phyloP scores from a whole-genome alignment of 352 stramenopile genomes.

The Pythium rhizo-oryzae region DNA sequence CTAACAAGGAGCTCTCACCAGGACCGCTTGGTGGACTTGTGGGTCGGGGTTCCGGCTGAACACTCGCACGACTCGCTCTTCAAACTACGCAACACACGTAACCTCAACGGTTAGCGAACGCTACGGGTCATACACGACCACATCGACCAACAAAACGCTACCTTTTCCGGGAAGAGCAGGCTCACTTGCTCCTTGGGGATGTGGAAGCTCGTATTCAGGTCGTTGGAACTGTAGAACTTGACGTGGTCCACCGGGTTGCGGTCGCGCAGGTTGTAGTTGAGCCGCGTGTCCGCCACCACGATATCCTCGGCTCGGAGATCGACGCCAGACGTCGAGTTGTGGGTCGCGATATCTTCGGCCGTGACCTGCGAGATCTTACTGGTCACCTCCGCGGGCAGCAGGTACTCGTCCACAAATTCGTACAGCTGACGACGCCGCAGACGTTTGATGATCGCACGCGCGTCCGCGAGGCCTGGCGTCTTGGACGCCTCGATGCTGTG shows the following conservation, averaged over 20 bases:
- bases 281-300: constrained; percentile 70
- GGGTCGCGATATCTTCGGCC: constrained; percentile 56
- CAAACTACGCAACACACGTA: constrained; percentile 53
- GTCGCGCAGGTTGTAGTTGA: constrained; percentile 88
- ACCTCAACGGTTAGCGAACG: too few species aligned
- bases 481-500: constrained; percentile 83
- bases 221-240: constrained; percentile 79
- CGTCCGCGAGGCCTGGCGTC: constrained; percentile 42
- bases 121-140: too few species aligned
- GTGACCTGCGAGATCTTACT: constrained; percentile 52
- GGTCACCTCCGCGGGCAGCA: constrained; percentile 63
- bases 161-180: constrained; percentile 82
- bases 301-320: constrained; percentile 71
- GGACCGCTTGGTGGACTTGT: constrained; percentile 58
- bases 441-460: constrained; percentile 69
- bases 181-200: constrained; percentile 84
- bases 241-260: constrained; percentile 85
- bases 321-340: constrained; percentile 43
- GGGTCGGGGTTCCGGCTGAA: constrained; percentile 67
- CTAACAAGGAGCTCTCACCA: constrained; percentile 33
- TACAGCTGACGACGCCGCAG: constrained; percentile 78
- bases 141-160: too few species aligned
- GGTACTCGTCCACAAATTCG: constrained; percentile 84
- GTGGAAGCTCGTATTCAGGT: constrained; percentile 66
- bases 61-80: constrained; percentile 80